Evolutionary conservation across 1,284 basidiomycete species (phyloP), one percentile per base, ranked within the genome.

Genomic region (Irpex lacteus): DNA sequence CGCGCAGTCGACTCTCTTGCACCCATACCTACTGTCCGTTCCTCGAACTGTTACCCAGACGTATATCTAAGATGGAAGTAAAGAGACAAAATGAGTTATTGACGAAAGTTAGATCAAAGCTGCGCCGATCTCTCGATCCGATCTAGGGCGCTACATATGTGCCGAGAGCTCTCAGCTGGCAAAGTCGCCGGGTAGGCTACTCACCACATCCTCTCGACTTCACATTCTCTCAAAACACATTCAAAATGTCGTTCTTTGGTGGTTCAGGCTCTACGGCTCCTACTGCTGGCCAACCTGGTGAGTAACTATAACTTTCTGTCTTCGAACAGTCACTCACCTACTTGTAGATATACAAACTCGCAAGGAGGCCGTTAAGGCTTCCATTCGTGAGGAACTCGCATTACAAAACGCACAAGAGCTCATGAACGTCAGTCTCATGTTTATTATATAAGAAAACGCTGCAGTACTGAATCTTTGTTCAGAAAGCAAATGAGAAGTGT

Each of bases 401-500:
- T 77, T 92, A 18, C 82, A 84, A 2, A 92, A 91, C 68, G 92
- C 89, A 0, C 92, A 95, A 72, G 90, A 93, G 69, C 85, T 95
- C 62, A 89, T 95, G 76, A 90, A 87, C 66, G 92, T 32, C 37
- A 6, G 9, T 52, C 36, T 37, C 13, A 57, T 19, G 9, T 47
- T 11, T 11, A 13, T 56, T 26, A 40, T 26, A 21, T 19, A 36
- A 18, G 19, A 18, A 34, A 4, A 32, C 4, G 0, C 32, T 6
- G 18, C 8, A 34, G 3, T 40, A 3, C 11, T 57, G 11, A 55
- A 49, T 2, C 32, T 11, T 15, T 7, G 6, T 65, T 6, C 71
- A 92, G 90, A 91, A 89, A 85, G 82, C 87, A 19, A 90, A 85
- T 66, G 90, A 93, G 66, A 87, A 87, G 70, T 95, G 92, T 77